Percentiles rank a stretch among this genome's conserved stretches.
These are phyloP conservation scores for Ruellia speciosa DNA, from an alignment of 305 asterid genomes.

Conservation along the genomic window DNA sequence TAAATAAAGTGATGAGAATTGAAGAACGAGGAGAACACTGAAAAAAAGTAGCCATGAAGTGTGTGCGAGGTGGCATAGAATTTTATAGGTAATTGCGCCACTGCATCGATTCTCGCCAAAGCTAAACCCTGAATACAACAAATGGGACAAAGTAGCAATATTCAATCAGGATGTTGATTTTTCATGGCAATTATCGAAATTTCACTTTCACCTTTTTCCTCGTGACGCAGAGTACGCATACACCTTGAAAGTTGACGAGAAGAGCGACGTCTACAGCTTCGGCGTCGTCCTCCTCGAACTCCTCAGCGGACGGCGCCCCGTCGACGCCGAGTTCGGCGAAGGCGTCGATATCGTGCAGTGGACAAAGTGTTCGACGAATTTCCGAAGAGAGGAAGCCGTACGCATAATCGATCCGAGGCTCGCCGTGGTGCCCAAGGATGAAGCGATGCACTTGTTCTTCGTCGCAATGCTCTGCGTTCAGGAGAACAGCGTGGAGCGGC, in stretches of 20 bases:
- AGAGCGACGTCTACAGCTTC: constrained; percentile 91
- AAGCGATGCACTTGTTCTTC: constrained; percentile 75
- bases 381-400: constrained; percentile 54
- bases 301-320: constrained; percentile 75
- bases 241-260: constrained; percentile 77
- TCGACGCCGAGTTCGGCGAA: constrained; percentile 87
- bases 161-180: not conserved
- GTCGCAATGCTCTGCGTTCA: constrained; percentile 81
- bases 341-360: constrained; percentile 94
- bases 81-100: too few relatives aligned
- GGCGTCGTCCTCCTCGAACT: constrained; percentile 87
- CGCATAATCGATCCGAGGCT: constrained; percentile 58
- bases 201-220: not conserved
- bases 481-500: constrained; percentile 79
- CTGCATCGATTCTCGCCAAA: constrained; percentile 26
- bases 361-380: constrained; percentile 53
- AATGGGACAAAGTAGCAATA: not conserved
- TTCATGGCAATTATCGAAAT: not conserved
- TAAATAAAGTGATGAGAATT: too few relatives aligned
- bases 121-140: constrained; percentile 5
- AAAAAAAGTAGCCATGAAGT: too few relatives aligned
- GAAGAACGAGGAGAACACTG: too few relatives aligned
- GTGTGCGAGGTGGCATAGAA: too few relatives aligned
- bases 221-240: constrained; percentile 75
- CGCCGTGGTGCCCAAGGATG: constrained; percentile 55